Percentiles rank a stretch among this genome's conserved stretches.
Conservation (phyloP, 2,329 filamentous ascomycete genomes). For the Lomentospora prolificans region DNA sequence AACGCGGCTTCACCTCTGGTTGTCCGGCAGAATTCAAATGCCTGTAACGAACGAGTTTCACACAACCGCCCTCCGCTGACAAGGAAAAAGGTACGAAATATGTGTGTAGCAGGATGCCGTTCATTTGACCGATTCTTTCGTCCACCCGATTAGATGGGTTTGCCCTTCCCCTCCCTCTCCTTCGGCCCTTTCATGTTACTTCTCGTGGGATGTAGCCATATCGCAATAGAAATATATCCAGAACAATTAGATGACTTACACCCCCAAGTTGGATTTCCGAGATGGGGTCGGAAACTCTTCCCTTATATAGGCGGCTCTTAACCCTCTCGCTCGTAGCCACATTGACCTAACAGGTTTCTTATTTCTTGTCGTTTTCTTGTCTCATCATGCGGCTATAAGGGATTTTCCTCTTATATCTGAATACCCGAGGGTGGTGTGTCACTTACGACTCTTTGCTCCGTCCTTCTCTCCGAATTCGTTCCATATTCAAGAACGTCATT, state of each 20-base stretch:
- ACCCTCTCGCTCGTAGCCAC: too few relatives aligned
- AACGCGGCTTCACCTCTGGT: neutral
- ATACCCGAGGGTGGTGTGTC: neutral
- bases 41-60: constrained; percentile 9
- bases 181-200: neutral
- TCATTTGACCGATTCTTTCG: too few relatives aligned
- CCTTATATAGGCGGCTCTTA: too few relatives aligned
- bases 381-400: constrained; percentile 7
- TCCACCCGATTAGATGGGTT: neutral
- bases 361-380: neutral
- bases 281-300: too few relatives aligned
- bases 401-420: constrained; percentile 2
- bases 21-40: constrained; percentile 8
- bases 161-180: neutral
- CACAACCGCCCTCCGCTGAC: neutral
- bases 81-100: neutral
- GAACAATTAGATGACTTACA: too few relatives aligned
- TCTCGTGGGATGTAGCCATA: neutral
- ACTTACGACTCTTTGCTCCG: neutral
- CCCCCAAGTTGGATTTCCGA: too few relatives aligned
- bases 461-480: neutral
- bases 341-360: neutral
- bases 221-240: neutral
- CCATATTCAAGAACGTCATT: too few relatives aligned
- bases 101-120: too few relatives aligned